These are phyloP conservation scores for Claviceps africana DNA, from an alignment of 2,329 filamentous ascomycete genomes.

Conservation along the genomic window DNA sequence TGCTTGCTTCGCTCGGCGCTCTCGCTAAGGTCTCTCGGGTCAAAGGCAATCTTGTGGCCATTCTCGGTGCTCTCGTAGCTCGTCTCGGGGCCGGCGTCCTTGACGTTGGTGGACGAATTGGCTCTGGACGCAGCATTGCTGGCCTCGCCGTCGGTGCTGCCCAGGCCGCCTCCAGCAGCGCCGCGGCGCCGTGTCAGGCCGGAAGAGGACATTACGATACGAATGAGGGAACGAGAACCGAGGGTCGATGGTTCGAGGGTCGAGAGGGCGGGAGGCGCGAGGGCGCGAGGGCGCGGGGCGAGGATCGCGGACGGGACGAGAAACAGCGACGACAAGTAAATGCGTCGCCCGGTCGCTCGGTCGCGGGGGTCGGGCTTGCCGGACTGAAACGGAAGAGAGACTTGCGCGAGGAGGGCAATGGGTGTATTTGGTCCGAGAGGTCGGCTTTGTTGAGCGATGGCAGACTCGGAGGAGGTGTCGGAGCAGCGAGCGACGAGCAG, in stretches of 20 bases:
- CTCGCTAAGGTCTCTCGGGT: slow-evolving; percentile 94
- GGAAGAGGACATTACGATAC: slow-evolving; percentile 26
- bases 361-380: slow-evolving; percentile 1
- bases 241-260: not conserved
- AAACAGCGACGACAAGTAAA: slow-evolving; percentile 4
- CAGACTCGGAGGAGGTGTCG: too few species aligned
- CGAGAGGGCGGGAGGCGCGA: not conserved
- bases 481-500: too few species aligned
- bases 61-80: slow-evolving; percentile 88
- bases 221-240: too few species aligned
- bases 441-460: not conserved
- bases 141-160: slow-evolving; percentile 40
- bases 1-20: slow-evolving; percentile 93
- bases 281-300: too few species aligned
- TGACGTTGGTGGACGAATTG: slow-evolving; percentile 39
- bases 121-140: slow-evolving; percentile 40
- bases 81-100: slow-evolving; percentile 51
- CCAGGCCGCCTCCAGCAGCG: slow-evolving; percentile 52
- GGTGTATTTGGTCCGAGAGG: not conserved
- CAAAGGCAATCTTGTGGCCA: slow-evolving; percentile 96
- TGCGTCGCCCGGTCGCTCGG: slow-evolving; percentile 5
- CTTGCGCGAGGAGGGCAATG: not conserved
- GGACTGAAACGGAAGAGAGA: not conserved
- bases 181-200: slow-evolving; percentile 54
- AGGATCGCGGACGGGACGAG: not conserved